These are phyloP conservation scores for Didymella keratinophila DNA, from an alignment of 2,329 filamentous ascomycete species.

Conservation along the genomic window DNA sequence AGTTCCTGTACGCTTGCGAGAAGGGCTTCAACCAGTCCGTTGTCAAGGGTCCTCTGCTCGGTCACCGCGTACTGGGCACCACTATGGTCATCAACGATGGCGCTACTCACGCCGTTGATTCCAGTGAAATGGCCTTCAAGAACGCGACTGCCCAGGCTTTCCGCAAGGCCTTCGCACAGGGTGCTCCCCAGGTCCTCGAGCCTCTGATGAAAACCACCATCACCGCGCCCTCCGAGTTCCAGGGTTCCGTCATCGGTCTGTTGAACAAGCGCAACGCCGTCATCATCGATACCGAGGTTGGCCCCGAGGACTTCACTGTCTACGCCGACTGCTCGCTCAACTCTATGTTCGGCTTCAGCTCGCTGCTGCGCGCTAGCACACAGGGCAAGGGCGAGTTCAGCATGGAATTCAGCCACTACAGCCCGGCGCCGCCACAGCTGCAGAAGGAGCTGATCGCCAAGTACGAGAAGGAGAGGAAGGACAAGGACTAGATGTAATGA, in stretches of 20 bases:
- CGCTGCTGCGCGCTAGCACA: slow-evolving; percentile 87
- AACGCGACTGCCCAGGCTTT: slow-evolving; percentile 95
- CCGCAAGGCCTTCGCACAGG: slow-evolving; percentile 87
- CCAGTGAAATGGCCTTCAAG: slow-evolving; percentile 95
- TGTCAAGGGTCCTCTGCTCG: slow-evolving; percentile 86
- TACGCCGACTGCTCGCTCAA: slow-evolving; percentile 93
- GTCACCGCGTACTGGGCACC: slow-evolving; percentile 89
- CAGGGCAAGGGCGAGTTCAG: slow-evolving; percentile 98
- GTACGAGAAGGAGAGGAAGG: slow-evolving; percentile 71
- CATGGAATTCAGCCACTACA: slow-evolving; percentile 99
- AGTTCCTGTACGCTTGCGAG: slow-evolving; percentile 91
- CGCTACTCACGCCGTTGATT: slow-evolving; percentile 97
- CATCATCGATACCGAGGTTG: slow-evolving; percentile 95
- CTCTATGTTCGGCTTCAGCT: slow-evolving; percentile 97
- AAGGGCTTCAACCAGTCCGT: slow-evolving; percentile 90
- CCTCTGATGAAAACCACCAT: slow-evolving; percentile 98
- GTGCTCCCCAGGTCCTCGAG: slow-evolving; percentile 85
- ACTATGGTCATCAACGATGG: slow-evolving; percentile 95
- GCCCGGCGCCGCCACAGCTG: slow-evolving; percentile 82
- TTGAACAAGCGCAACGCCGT: slow-evolving; percentile 97
- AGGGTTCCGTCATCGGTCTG: slow-evolving; percentile 91
- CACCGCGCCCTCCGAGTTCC: slow-evolving; percentile 95
- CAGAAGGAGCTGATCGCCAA: slow-evolving; percentile 79
- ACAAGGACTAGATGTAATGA: slow-evolving; percentile 63
- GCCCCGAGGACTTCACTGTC: slow-evolving; percentile 91